Conservation (phyloP, 139 green algal genomes). For the Asterochloris sp. region DNA sequence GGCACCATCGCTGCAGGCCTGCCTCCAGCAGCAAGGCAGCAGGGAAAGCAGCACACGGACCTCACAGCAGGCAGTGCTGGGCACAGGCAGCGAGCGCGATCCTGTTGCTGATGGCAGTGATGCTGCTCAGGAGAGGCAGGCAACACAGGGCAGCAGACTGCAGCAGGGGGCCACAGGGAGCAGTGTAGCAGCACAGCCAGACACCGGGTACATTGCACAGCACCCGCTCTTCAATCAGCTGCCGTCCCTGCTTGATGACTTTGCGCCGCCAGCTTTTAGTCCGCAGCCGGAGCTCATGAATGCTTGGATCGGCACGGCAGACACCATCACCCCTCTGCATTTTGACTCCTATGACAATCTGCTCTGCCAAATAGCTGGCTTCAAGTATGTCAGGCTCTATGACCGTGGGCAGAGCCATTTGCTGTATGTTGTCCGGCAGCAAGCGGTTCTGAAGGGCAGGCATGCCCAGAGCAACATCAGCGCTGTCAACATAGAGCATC, state of each 20-base stretch:
- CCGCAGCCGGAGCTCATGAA: conserved; percentile 65
- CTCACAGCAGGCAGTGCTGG: no score
- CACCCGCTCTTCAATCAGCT: conserved; percentile 91
- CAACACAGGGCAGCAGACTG: no score
- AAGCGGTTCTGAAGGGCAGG: background rate
- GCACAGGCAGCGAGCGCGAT: no score
- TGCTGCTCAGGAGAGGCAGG: no score
- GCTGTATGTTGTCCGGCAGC: conserved; percentile 24
- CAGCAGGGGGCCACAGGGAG: background rate
- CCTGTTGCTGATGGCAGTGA: no score
- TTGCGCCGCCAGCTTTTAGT: conserved; percentile 77
- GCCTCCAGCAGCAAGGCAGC: background rate
- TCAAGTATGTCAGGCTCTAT: conserved; percentile 35
- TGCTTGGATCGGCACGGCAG: conserved; percentile 84
- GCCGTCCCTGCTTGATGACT: conserved; percentile 67
- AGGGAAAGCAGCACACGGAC: no score
- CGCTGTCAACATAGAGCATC: conserved; percentile 50
- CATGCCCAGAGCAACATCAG: conserved; percentile 32
- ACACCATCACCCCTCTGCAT: conserved; percentile 86
- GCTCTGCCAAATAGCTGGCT: conserved; percentile 65
- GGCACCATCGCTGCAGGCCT: background rate
- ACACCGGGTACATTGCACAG: conserved; percentile 81
- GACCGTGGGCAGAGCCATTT: conserved; percentile 16
- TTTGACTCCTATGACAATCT: conserved; percentile 88
- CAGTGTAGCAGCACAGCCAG: background rate